Percentiles rank a stretch among this genome's conserved stretches.
Evolutionary conservation across 2,329 filamentous ascomycete genomes (phyloP).

Genomic region (Penicillium digitatum): DNA sequence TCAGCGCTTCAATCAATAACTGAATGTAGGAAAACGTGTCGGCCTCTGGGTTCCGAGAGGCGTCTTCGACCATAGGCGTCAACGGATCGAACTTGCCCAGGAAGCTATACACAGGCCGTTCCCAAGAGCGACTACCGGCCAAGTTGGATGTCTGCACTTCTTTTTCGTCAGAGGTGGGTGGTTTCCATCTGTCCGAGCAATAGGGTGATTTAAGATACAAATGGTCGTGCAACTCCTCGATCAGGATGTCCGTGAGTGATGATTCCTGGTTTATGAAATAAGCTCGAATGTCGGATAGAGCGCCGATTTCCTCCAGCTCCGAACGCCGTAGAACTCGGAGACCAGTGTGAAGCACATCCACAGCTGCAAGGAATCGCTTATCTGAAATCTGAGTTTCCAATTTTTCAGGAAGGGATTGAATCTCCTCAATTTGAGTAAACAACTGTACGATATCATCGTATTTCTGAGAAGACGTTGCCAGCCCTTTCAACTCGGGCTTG

Average conservation of each 20-base stretch:
- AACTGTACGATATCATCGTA: slow-evolving; percentile 87
- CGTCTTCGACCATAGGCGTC: slow-evolving; percentile 69
- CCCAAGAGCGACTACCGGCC: slow-evolving; percentile 43
- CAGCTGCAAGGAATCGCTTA: slow-evolving; percentile 88
- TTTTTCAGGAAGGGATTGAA: slow-evolving; percentile 85
- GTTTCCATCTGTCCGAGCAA: slow-evolving; percentile 93
- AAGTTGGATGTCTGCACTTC: slow-evolving; percentile 28
- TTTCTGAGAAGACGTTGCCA: slow-evolving; percentile 80
- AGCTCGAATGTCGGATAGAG: slow-evolving; percentile 75
- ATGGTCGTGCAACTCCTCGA: slow-evolving; percentile 97
- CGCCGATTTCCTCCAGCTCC: slow-evolving; percentile 87
- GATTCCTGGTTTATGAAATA: slow-evolving; percentile 94
- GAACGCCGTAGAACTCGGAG: slow-evolving; percentile 77
- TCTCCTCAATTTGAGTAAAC: slow-evolving; percentile 77
- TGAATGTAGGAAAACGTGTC: slow-evolving; percentile 94
- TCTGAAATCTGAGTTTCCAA: slow-evolving; percentile 93
- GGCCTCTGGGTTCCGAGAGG: slow-evolving; percentile 86
- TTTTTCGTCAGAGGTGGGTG: slow-evolving; percentile 49
- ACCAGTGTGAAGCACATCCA: slow-evolving; percentile 85
- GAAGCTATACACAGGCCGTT: slow-evolving; percentile 55
- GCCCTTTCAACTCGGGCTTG: slow-evolving; percentile 84
- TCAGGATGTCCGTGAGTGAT: slow-evolving; percentile 83
- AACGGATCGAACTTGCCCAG: slow-evolving; percentile 55
- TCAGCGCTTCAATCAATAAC: slow-evolving; percentile 80
- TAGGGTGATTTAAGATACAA: slow-evolving; percentile 97